Conservation (phyloP, 2,329 filamentous ascomycete species). For the Chaetomium globosum region DNA sequence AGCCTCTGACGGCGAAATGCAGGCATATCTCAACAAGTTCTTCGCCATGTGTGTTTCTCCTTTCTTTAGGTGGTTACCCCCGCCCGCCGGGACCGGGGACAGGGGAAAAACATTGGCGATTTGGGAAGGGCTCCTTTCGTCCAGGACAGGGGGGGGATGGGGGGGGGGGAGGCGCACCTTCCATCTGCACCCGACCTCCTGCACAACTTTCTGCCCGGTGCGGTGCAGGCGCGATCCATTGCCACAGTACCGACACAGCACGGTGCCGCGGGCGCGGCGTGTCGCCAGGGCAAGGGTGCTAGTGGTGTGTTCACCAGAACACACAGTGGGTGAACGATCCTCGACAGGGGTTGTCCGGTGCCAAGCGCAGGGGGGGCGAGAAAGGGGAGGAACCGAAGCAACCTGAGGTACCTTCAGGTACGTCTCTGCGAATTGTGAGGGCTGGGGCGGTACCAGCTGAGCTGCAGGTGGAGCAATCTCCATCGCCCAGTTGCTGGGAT, state of each 20-base stretch:
- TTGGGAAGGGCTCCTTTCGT: slow-evolving; percentile 8
- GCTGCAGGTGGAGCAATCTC: slow-evolving; percentile 17
- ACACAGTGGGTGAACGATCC: slow-evolving; percentile 32
- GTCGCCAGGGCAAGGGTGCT: slow-evolving; percentile 19
- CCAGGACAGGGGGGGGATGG: slow-evolving; percentile 13
- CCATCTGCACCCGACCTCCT: neutral
- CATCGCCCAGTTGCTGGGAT: slow-evolving; percentile 30
- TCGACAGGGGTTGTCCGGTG: slow-evolving; percentile 31
- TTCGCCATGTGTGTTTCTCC: slow-evolving; percentile 17
- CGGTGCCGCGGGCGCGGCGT: slow-evolving; percentile 16
- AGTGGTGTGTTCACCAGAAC: slow-evolving; percentile 23
- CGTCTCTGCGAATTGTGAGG: neutral
- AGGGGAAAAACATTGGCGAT: slow-evolving; percentile 23
- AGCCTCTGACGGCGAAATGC: too few species aligned
- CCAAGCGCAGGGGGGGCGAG: slow-evolving; percentile 22
- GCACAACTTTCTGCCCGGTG: slow-evolving; percentile 22
- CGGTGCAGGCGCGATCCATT: slow-evolving; percentile 3
- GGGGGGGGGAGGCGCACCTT: neutral
- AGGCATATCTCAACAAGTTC: slow-evolving; percentile 30
- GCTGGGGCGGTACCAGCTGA: slow-evolving; percentile 12
- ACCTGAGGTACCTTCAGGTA: slow-evolving; percentile 17
- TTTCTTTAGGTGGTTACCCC: too few species aligned
- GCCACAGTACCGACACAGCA: neutral
- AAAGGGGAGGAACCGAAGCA: slow-evolving; percentile 3
- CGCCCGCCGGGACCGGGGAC: too few species aligned